Base-by-base conservation (phyloP, 2,329 filamentous ascomycete genomes). In the Rutstroemia sydowiana region DNA sequence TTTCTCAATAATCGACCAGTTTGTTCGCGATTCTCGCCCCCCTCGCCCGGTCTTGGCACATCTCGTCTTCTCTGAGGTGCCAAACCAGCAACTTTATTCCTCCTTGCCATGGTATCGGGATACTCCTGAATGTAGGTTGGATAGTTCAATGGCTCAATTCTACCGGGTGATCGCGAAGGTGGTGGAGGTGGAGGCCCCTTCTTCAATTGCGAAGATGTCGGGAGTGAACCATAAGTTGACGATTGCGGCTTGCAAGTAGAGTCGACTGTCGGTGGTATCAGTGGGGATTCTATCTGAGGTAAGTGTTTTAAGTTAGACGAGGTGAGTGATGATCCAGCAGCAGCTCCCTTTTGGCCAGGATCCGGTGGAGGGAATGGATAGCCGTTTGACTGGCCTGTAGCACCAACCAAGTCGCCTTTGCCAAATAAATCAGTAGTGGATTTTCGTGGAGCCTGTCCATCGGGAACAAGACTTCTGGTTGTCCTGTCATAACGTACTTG, bases 121-220 rank as follows among this genome's bases (percentile, higher is more conserved):
- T 67, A 66, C 52, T 68, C 65, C 54, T 66, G 64, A n/a, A 65
- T 53, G 50, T 68, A 68, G 2, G 61, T 63, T 9, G 66, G 66
- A 55, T 69, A 69, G 23, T 64, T 62, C 11, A 66, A 54, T 13
- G 71, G 69, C 43, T 73, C 69, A 10, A 72, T 65, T 49, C 65
- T 66, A 63, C 52, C 32, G 16, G 59, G 42, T 28, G 52, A 45
- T 42, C 41, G 56, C 23, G 55, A 45, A 51, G 58, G 60, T 23
- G 60, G 61, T 21, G 63, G 61, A 14, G 59, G 57, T 45, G 68
- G 55, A 18, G 62, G 55, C 44, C 39, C 61, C 28, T 53, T 62
- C 26, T 49, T 53, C 5, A 51, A 37, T 16, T 45, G 41, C 23
- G 42, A 16, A 11, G 45, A 51, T 16, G 13, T 10, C n/a, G 48